Evolutionary conservation across 1,284 basidiomycete genomes (phyloP), one percentile per base, ranked within the genome.

Genomic region (Malassezia brasiliensis): DNA sequence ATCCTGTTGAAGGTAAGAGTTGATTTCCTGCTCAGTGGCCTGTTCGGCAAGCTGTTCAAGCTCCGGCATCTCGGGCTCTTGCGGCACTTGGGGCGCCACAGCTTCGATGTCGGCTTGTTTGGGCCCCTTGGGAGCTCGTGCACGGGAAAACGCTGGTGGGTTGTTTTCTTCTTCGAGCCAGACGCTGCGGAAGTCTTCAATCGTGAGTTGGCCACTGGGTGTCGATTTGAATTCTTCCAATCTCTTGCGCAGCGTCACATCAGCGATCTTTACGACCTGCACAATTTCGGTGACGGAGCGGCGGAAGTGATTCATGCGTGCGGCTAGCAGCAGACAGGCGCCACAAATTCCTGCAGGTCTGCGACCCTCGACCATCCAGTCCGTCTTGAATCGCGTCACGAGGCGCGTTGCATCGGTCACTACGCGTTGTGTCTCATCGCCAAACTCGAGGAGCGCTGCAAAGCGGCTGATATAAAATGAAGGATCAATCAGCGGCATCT

Each of bases 381-480:
- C 94, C 25, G 89, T 83, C 69, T 90, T 86, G 77, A 98, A 96
- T 25, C 94, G 87, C 60, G 87, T 84, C 17, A 96, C 89, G 47
- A 98, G 85, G 0, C 93, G 85, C 1, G 89, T 85, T 1, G 94
- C 94, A 70, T 99, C 94, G 12, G 85, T 84, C 1, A 91, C 90
- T 2, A 99, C 90, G 59, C 83, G 85, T 61, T 87, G 83, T 2
- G 90, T 93, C 72, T 93, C 88, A 48, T 91, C 86, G 6, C 93
- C 93, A 67, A 98, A 96, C 76, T 96, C 91, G 52, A 99, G 85
- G 8, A 96, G 81, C n/a, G 90, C 84, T 7, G 93, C 87, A 67
- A 98, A 99, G 35, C 94, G 87, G 25, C 88, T 86, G 66, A 98
- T 96, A 78, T 94, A 96, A 74, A 96, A 88, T 0, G 90, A 90